These are phyloP conservation scores for Ganoderma meredithae DNA, from an alignment of 1,284 basidiomycete species.

Conservation along the genomic window DNA sequence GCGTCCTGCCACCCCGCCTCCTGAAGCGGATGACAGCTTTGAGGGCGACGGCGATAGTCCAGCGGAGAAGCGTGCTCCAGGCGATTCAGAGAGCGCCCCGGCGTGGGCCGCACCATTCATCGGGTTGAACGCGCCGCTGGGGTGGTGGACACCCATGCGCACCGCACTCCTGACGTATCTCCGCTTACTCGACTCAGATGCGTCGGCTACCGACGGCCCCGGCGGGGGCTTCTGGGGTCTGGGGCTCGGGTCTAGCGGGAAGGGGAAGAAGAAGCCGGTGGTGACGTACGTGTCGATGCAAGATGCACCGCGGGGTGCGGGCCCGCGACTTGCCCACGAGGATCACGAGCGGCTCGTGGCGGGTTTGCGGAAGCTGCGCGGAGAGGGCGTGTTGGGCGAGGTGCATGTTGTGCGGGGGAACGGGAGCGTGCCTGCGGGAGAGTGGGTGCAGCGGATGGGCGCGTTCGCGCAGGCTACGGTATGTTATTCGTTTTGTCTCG, in stretches of 20 bases:
- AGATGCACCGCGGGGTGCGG: constrained; percentile 53
- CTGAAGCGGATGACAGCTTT: constrained; percentile 14
- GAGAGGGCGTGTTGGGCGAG: constrained; percentile 64
- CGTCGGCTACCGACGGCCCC: constrained; percentile 13
- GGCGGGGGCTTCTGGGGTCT: constrained; percentile 37
- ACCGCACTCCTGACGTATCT: constrained; percentile 39
- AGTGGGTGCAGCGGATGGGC: constrained; percentile 67
- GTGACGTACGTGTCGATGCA: constrained; percentile 81
- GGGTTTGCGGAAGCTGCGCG: constrained; percentile 59
- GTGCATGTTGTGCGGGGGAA: constrained; percentile 72
- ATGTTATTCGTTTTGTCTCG: constrained; percentile 35
- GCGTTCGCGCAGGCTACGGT: constrained; percentile 80
- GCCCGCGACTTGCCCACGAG: constrained; percentile 49
- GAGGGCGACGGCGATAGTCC: background rate
- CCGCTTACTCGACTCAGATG: constrained; percentile 22
- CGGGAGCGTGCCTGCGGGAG: constrained; percentile 41
- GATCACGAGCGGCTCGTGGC: constrained; percentile 63
- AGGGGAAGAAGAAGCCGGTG: constrained; percentile 49
- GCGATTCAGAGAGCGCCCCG: constrained; percentile 38
- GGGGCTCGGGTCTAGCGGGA: constrained; percentile 28
- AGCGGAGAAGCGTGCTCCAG: constrained; percentile 29
- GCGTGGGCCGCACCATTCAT: constrained; percentile 66
- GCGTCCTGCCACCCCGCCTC: constrained; percentile 34
- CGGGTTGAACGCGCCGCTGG: constrained; percentile 56
- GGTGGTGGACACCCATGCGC: constrained; percentile 79